These are phyloP conservation scores for Cyanophora paradoxa DNA, from an alignment of 78 protist genomes.

Conservation along the genomic window DNA sequence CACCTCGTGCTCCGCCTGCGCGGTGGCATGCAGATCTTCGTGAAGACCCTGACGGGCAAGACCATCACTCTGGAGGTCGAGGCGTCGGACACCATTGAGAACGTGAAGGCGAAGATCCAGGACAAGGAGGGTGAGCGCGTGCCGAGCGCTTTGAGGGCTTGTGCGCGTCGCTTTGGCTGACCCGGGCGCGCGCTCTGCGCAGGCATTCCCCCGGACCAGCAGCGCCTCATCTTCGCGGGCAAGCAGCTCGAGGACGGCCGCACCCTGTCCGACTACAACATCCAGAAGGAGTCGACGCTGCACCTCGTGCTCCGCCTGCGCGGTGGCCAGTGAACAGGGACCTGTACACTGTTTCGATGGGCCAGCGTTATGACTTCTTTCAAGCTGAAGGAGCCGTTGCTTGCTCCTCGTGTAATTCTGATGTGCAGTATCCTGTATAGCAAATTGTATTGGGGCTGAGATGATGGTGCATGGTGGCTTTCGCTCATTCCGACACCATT, in stretches of 20 bases:
- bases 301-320: conserved; percentile 76
- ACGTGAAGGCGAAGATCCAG: conserved; percentile 38
- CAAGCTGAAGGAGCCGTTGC: too few relatives aligned
- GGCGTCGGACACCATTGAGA: conserved; percentile 26
- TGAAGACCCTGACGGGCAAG: conserved; percentile 77
- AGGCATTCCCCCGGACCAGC: conserved; percentile 95
- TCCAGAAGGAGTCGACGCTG: conserved; percentile 69
- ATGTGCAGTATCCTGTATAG: too few relatives aligned
- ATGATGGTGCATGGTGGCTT: too few relatives aligned
- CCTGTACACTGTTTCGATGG: too few relatives aligned
- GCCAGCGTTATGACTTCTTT: too few relatives aligned
- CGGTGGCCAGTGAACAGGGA: too few relatives aligned
- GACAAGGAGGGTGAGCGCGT: conserved; percentile 78
- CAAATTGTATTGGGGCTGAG: too few relatives aligned
- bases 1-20: conserved; percentile 76
- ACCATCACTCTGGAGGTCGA: conserved; percentile 66
- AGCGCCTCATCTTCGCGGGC: conserved; percentile 64
- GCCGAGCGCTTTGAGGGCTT: too few relatives aligned
- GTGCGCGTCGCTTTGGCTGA: too few relatives aligned
- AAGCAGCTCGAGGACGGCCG: conserved; percentile 65
- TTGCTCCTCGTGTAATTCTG: too few relatives aligned
- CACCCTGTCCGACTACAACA: conserved; percentile 72
- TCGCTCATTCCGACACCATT: too few relatives aligned
- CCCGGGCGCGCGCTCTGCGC: too few relatives aligned
- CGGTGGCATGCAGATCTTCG: conserved; percentile 65